Conservation (phyloP, 1,139 yeast species). For the Suhomyces bokatorum region DNA sequence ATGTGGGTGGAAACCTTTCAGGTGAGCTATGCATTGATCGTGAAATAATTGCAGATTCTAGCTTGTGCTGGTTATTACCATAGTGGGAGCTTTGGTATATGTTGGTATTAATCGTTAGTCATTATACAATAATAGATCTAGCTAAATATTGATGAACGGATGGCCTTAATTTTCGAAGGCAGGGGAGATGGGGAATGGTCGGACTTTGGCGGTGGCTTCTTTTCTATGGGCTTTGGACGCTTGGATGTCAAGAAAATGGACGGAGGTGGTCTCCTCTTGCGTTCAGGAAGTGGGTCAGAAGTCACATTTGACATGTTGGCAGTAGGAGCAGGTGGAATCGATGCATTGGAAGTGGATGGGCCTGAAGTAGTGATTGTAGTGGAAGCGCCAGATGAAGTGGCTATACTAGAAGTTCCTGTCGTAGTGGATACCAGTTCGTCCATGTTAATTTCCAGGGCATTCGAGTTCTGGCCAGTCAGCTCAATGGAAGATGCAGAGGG, state of each 20-base stretch:
- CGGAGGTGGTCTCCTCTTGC: slow-evolving; percentile 15
- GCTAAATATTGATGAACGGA: slow-evolving; percentile 36
- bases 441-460: no score
- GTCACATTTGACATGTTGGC: no score
- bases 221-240: slow-evolving; percentile 13
- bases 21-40: no score
- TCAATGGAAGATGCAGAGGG: background rate
- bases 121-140: slow-evolving; percentile 15
- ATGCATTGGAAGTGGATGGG: no score
- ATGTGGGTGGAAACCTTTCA: no score
- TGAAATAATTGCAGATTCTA: no score
- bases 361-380: no score
- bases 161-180: slow-evolving; percentile 20
- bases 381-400: background rate
- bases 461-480: no score
- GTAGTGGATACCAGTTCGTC: no score
- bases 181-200: slow-evolving; percentile 4
- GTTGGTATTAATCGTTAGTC: slow-evolving; percentile 8
- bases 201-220: slow-evolving; percentile 11
- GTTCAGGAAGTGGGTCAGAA: background rate
- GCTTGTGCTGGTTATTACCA: no score
- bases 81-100: no score
- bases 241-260: slow-evolving; percentile 27
- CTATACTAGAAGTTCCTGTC: no score
- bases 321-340: background rate